Percentiles rank a stretch among this genome's conserved stretches.
phyloP scores from a whole-genome alignment of 768 basidiomycete species.

The Calocybe gangraenosa region DNA sequence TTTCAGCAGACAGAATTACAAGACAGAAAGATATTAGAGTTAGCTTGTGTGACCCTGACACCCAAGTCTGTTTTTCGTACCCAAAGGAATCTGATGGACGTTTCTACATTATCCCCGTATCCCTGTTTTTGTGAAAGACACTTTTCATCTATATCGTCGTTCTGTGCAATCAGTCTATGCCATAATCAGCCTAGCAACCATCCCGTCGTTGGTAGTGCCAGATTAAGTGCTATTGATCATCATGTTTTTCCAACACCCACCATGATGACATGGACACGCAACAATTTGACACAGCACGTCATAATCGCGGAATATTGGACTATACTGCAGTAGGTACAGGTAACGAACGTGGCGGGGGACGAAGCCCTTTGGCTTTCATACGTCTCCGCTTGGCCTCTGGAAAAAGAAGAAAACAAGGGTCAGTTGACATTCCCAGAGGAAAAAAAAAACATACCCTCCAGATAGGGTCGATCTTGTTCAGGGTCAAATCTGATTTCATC shows the following conservation, averaged over 20 bases:
- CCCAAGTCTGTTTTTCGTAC: neutral
- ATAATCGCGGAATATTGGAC: constrained; percentile 2
- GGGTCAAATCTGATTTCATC: constrained; percentile 55
- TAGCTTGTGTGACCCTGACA: neutral
- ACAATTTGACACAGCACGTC: constrained; percentile 1
- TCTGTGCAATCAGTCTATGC: neutral
- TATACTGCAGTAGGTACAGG: constrained; percentile 7
- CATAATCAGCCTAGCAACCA: neutral
- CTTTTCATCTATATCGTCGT: neutral
- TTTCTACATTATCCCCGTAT: neutral
- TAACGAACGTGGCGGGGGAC: constrained; percentile 53
- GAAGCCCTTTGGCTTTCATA: constrained; percentile 73
- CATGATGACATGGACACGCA: neutral
- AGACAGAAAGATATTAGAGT: constrained; percentile 1
- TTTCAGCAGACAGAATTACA: neutral
- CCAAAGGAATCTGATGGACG: neutral
- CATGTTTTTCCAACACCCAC: neutral
- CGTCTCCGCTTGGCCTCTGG: constrained; percentile 70
- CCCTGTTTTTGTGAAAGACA: neutral
- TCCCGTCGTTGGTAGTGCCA: neutral
- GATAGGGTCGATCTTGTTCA: constrained; percentile 71
- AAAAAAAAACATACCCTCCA: constrained; percentile 60
- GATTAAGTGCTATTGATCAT: neutral
- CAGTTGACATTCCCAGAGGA: constrained; percentile 13
- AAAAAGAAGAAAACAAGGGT: constrained; percentile 2